Evolutionary conservation across 2,329 filamentous ascomycete genomes (phyloP), one percentile per base, ranked within the genome.

Genomic region (Grosmannia serpens): DNA sequence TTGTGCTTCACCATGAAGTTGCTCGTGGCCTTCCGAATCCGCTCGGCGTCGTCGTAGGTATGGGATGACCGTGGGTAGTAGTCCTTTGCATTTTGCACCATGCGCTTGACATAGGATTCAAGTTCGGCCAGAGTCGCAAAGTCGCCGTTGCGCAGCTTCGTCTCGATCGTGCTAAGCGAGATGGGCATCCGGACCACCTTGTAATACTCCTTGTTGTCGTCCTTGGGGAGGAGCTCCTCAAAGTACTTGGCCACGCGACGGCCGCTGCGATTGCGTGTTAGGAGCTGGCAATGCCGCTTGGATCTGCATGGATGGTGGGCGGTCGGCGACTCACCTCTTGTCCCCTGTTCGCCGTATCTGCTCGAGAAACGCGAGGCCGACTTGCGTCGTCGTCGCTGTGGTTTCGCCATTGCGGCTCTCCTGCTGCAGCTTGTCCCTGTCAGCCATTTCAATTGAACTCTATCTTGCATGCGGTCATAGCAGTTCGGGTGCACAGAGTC

Each of bases 1-100:
- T 96, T 95, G 65, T 86, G 81, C 70, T 88, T 88, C 58, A 85
- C 86, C 90, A 95, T 95, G 70, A 85, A 90, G 67, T 91, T 92
- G 69, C 88, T 91, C 47, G 92, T 79, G 3, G 89, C 86, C 73
- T 95, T 96, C 53, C 91, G 82, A 52, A 96, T 82, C 54, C 89
- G 84, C 71, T 96, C 91, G 10, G 91, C 89, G 73, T 96, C 90
- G 50, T 90, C 86, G 68, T 87, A 92, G 44, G 87, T 78, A 59
- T 83, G 74, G 0, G 88, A 89, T 50, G 80, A 81, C 64, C 86
- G 86, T 60, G 85, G 79, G 67, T 92, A 92, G 73, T 84, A 94
- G 57, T 89, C 85, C 70, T 95, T 95, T 41, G 88, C 89, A 67
- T 95, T 96, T 63, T 84, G 80, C 58, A 95, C 87, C 79, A 96